Conservation (phyloP, 176 grass and related monocot species). For the Triticum timopheevii region DNA sequence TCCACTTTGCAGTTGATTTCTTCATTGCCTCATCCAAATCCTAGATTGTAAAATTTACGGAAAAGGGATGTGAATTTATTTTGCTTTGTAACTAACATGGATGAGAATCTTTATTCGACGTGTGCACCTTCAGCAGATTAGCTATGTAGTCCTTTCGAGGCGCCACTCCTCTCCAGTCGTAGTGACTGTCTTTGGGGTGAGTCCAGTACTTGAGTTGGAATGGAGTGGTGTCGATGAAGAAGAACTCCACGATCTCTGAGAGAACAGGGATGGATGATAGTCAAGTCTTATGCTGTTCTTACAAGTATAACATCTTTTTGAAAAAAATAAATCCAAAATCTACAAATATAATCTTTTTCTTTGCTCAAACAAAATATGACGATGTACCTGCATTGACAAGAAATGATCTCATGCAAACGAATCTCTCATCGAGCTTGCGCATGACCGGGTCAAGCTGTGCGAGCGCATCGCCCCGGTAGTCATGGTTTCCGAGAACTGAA, state of each 20-base stretch:
- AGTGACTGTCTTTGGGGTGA: conserved; percentile 42
- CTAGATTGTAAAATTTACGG: conserved; percentile 28
- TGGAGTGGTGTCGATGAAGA: conserved; percentile 78
- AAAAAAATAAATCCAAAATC: neutral
- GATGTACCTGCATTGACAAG: conserved; percentile 63
- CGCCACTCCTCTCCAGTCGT: conserved; percentile 78
- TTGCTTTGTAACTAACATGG: neutral
- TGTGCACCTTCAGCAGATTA: conserved; percentile 59
- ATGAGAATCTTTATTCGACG: neutral
- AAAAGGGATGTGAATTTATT: neutral
- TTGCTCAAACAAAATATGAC: neutral
- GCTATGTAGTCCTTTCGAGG: conserved; percentile 64
- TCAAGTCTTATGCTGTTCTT: neutral
- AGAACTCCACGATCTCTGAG: conserved; percentile 79
- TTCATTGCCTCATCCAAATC: conserved; percentile 72
- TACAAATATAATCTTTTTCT: neutral
- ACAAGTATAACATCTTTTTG: neutral
- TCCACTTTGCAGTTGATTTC: conserved; percentile 76
- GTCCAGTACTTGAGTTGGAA: conserved; percentile 76
- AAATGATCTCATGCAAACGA: conserved; percentile 86
- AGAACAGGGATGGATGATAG: neutral
- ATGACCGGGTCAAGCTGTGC: conserved; percentile 64
- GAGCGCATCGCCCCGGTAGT: conserved; percentile 69
- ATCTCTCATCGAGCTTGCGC: conserved; percentile 55
- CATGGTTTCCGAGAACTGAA: conserved; percentile 89